Conservation (phyloP, 2,329 filamentous ascomycete genomes). For the Dothideomycetes sp. region DNA sequence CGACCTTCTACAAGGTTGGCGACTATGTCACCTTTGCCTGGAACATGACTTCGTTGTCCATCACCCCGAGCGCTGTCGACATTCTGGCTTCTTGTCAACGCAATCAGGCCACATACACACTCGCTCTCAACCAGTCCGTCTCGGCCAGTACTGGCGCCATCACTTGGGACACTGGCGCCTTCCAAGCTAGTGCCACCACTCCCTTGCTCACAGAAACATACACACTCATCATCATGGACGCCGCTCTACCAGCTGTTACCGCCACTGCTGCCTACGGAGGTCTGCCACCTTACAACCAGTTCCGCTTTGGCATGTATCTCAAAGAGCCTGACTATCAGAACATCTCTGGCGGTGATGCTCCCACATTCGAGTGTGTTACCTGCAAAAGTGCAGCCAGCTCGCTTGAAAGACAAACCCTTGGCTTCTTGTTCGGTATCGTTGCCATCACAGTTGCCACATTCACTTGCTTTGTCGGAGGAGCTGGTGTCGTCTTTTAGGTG, state of each 20-base stretch:
- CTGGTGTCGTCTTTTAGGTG: neutral
- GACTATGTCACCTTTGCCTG: constrained; percentile 55
- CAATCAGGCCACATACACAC: constrained; percentile 53
- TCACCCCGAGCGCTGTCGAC: constrained; percentile 51
- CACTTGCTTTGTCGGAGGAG: constrained; percentile 37
- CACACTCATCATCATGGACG: constrained; percentile 55
- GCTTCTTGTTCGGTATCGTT: constrained; percentile 47
- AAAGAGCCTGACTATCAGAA: constrained; percentile 44
- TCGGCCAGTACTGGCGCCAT: constrained; percentile 39
- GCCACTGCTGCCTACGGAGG: constrained; percentile 47
- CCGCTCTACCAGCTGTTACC: constrained; percentile 39
- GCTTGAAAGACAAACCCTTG: constrained; percentile 46
- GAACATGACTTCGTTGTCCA: constrained; percentile 58
- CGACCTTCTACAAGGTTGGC: constrained; percentile 51
- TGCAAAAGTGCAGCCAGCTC: constrained; percentile 47
- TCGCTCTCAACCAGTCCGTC: constrained; percentile 47
- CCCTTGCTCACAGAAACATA: constrained; percentile 52
- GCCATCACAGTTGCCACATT: constrained; percentile 50
- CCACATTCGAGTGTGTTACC: constrained; percentile 38
- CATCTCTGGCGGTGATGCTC: constrained; percentile 25
- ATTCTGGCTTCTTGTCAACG: constrained; percentile 52
- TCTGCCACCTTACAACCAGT: constrained; percentile 42
- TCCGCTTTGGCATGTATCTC: constrained; percentile 55
- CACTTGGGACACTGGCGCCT: constrained; percentile 52
- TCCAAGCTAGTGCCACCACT: constrained; percentile 39